A percentile compares a stretch with the other conserved stretches of the same genome.
Conservation (phyloP, 805 yeast genomes). For the Candida awuae region DNA sequence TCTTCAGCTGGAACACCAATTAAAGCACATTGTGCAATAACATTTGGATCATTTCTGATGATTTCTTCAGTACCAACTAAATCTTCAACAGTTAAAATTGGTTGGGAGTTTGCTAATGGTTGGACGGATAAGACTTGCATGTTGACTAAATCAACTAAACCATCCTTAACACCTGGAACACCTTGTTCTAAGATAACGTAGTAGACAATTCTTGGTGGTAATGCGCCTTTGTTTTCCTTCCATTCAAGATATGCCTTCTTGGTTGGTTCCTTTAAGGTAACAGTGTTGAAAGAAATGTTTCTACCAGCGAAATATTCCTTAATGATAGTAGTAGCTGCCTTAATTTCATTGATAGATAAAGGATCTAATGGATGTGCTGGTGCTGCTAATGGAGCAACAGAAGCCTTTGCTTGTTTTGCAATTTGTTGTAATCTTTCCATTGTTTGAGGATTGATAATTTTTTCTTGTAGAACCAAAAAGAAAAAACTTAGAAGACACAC, state of each 20-base stretch:
- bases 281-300: conserved; percentile 51
- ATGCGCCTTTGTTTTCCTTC: conserved; percentile 53
- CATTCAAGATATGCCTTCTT: conserved; percentile 56
- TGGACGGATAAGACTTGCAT: conserved; percentile 40
- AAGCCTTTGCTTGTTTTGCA: conserved; percentile 52
- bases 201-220: conserved; percentile 63
- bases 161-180: conserved; percentile 59
- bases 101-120: conserved; percentile 55
- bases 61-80: conserved; percentile 53
- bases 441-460: not conserved
- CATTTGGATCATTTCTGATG: conserved; percentile 62
- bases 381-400: conserved; percentile 43
- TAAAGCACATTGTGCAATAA: conserved; percentile 62
- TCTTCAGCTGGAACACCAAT: conserved; percentile 60
- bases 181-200: conserved; percentile 55
- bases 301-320: conserved; percentile 40
- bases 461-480: not conserved
- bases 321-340: conserved; percentile 45
- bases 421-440: conserved; percentile 65
- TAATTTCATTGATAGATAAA: conserved; percentile 54
- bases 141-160: conserved; percentile 51
- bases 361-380: conserved; percentile 71
- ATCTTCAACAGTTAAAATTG: conserved; percentile 66
- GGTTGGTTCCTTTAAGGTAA: conserved; percentile 64
- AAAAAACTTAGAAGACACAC: not conserved